A percentile compares a stretch with the other conserved stretches of the same genome.
Conservation (phyloP, 345 rosid genomes). For the Acer yangbiense region DNA sequence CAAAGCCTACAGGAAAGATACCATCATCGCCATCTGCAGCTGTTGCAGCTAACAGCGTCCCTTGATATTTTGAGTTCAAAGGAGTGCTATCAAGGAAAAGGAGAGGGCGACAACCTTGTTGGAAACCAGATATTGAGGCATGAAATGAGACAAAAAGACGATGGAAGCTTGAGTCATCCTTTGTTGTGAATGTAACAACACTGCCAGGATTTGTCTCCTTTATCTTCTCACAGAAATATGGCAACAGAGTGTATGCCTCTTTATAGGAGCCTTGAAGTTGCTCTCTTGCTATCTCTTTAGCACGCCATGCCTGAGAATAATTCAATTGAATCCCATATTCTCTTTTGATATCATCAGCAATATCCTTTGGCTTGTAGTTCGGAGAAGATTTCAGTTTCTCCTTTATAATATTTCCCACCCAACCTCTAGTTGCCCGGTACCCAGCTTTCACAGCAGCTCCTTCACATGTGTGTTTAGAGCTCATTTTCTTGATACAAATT, state of each 20-base stretch:
- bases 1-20: conserved; percentile 80
- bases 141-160: conserved; percentile 83
- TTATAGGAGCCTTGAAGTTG: conserved; percentile 94
- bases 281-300: conserved; percentile 89
- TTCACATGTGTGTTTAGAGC: conserved; percentile 79
- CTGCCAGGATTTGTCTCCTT: conserved; percentile 96
- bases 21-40: conserved; percentile 84
- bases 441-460: conserved; percentile 80
- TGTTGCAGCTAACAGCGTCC: conserved; percentile 67
- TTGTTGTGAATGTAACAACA: conserved; percentile 67
- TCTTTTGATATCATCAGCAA: conserved; percentile 81
- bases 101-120: conserved; percentile 89
- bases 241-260: conserved; percentile 81
- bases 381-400: conserved; percentile 85
- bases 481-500: conserved; percentile 87
- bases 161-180: conserved; percentile 91
- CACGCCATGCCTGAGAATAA: conserved; percentile 95
- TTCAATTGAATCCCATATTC: conserved; percentile 92
- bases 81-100: conserved; percentile 74
- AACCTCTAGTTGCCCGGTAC: conserved; percentile 81
- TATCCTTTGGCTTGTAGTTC: conserved; percentile 86
- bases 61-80: conserved; percentile 83
- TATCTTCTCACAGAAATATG: conserved; percentile 82
- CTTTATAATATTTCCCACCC: conserved; percentile 93
- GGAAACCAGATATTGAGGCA: conserved; percentile 79